Evolutionary conservation across 768 basidiomycete genomes (phyloP).

Genomic region (Russula compacta): DNA sequence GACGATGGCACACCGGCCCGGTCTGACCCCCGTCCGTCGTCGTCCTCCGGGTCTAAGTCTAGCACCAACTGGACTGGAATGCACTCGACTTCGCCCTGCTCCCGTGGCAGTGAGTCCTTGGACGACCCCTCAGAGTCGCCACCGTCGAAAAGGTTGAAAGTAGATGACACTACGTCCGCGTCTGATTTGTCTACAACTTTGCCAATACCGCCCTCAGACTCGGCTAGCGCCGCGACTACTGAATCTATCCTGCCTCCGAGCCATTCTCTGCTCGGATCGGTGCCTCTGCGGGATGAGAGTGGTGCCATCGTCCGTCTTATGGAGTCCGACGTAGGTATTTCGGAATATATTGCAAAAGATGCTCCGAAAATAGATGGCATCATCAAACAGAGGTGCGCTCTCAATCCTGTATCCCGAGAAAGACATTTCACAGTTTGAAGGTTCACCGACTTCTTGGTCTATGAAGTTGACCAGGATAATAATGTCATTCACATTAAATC

Average conservation of each 20-base stretch:
- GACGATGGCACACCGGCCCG: neutral
- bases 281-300: constrained; percentile 37
- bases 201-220: constrained; percentile 24
- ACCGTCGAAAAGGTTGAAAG: constrained; percentile 33
- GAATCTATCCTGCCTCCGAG: constrained; percentile 55
- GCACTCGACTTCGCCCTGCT: neutral
- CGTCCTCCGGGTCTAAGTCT: too few relatives aligned
- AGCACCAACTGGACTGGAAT: neutral
- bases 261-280: constrained; percentile 55
- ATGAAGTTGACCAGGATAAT: constrained; percentile 76
- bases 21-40: neutral
- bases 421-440: constrained; percentile 33
- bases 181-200: constrained; percentile 20
- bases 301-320: constrained; percentile 47
- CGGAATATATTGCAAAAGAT: constrained; percentile 68
- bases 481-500: constrained; percentile 76
- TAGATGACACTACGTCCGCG: constrained; percentile 20
- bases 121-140: constrained; percentile 22
- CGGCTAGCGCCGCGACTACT: neutral
- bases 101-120: constrained; percentile 20
- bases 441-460: constrained; percentile 96
- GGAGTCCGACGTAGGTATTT: constrained; percentile 85
- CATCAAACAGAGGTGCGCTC: constrained; percentile 85
- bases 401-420: neutral
- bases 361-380: constrained; percentile 77